Evolutionary conservation across 163 green algal genomes (phyloP).

Genomic region (Chloromonas sp.): DNA sequence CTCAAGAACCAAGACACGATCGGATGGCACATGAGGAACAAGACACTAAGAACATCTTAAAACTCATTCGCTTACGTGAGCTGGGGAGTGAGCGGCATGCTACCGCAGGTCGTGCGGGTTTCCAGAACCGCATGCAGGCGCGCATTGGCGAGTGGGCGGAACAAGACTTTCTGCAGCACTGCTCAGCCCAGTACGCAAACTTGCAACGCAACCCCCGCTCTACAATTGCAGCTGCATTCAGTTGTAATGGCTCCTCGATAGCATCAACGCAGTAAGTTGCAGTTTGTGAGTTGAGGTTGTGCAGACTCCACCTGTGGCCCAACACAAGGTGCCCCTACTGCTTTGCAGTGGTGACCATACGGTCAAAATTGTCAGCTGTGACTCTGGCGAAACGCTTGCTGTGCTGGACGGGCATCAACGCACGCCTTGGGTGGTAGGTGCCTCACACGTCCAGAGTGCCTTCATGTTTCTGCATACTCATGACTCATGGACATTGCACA

Average conservation of each 20-base stretch:
- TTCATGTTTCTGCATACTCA: background rate
- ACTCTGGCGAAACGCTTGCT: constrained; percentile 50
- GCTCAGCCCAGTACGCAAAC: constrained; percentile 62
- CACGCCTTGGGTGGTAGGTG: constrained; percentile 86
- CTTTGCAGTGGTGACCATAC: constrained; percentile 84
- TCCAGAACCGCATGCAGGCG: background rate
- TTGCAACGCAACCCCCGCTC: constrained; percentile 72
- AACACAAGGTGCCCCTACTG: background rate
- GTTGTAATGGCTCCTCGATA: constrained; percentile 67
- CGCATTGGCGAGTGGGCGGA: constrained; percentile 52
- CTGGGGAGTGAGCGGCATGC: background rate
- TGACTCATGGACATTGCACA: no score
- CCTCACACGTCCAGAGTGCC: background rate
- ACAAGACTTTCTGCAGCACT: constrained; percentile 62
- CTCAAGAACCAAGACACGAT: no score
- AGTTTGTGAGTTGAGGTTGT: background rate
- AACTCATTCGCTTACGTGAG: background rate
- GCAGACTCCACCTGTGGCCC: background rate
- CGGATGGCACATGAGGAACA: no score
- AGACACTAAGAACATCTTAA: background rate
- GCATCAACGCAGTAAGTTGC: constrained; percentile 81
- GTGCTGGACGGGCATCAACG: constrained; percentile 72
- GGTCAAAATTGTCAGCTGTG: constrained; percentile 79
- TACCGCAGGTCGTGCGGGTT: background rate
- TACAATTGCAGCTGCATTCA: constrained; percentile 86